phyloP scores from a whole-genome alignment of 257 asterid species.

The Verbascum thapsus region DNA sequence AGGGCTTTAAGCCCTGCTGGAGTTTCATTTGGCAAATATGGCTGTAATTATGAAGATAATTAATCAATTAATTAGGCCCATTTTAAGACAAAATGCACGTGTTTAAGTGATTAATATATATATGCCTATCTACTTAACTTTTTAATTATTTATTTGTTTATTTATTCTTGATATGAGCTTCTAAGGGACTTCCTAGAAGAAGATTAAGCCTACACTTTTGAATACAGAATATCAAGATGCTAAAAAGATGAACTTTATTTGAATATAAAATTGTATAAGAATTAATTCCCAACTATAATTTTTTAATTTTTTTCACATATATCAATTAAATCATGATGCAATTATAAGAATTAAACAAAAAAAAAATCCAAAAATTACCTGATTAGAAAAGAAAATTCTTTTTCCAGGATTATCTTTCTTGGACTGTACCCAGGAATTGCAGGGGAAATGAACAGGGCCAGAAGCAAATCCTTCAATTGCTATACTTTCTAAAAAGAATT shows the following conservation, averaged over 20 bases:
- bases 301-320: too few relatives aligned
- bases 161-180: conserved; percentile 10
- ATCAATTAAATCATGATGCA: too few relatives aligned
- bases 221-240: background rate
- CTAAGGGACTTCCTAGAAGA: background rate
- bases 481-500: conserved; percentile 84
- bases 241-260: conserved; percentile 13
- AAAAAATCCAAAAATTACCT: conserved; percentile 43
- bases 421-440: conserved; percentile 92
- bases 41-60: conserved; percentile 44
- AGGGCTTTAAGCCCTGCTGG: conserved; percentile 80
- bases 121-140: too few relatives aligned
- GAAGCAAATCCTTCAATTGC: conserved; percentile 84
- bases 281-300: conserved; percentile 4
- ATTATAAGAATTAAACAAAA: background rate
- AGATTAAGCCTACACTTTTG: conserved; percentile 12
- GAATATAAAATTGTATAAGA: conserved; percentile 16
- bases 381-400: conserved; percentile 84
- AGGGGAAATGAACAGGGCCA: conserved; percentile 88
- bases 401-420: conserved; percentile 67
- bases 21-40: conserved; percentile 84
- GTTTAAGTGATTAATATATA: conserved; percentile 5
- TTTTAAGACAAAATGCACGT: conserved; percentile 15
- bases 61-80: background rate
- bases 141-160: background rate